Conservation (phyloP, 306 rosid genomes). For the Prinsepia uniflora region DNA sequence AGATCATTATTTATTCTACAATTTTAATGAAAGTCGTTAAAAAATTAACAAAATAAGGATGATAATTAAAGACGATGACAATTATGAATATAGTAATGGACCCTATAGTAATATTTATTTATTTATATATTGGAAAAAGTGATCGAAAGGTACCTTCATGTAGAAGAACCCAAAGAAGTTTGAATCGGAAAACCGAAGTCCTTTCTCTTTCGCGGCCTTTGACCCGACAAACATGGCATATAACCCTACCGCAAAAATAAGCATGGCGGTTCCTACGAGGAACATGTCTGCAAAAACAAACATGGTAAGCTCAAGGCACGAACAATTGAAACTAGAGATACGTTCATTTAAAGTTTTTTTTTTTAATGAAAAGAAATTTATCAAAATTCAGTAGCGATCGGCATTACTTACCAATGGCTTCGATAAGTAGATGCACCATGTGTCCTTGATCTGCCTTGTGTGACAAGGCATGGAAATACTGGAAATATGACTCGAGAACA, state of each 20-base stretch:
- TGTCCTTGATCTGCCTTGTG: conserved; percentile 36
- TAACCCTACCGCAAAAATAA: conserved; percentile 43
- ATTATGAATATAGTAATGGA: too few relatives aligned
- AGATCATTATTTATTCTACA: too few relatives aligned
- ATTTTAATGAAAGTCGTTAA: too few relatives aligned
- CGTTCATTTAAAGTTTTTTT: too few relatives aligned
- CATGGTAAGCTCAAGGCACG: neutral
- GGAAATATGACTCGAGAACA: conserved; percentile 39
- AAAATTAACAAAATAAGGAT: too few relatives aligned
- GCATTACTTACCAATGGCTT: conserved; percentile 46
- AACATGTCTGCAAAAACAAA: conserved; percentile 40
- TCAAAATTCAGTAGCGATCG: neutral
- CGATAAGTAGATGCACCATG: conserved; percentile 40
- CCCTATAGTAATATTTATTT: too few relatives aligned
- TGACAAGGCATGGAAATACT: conserved; percentile 39
- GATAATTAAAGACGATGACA: too few relatives aligned
- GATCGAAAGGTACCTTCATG: conserved; percentile 35
- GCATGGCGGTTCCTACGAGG: conserved; percentile 50
- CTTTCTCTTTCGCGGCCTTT: conserved; percentile 24
- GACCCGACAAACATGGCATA: conserved; percentile 44
- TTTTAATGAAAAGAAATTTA: too few relatives aligned
- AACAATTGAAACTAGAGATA: too few relatives aligned
- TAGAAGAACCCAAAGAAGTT: conserved; percentile 43
- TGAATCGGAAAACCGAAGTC: conserved; percentile 26
- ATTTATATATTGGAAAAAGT: neutral